Percentiles rank a stretch among this genome's conserved stretches.
Conservation (phyloP, 208 protist genomes). For the Borovskyia barvae region DNA sequence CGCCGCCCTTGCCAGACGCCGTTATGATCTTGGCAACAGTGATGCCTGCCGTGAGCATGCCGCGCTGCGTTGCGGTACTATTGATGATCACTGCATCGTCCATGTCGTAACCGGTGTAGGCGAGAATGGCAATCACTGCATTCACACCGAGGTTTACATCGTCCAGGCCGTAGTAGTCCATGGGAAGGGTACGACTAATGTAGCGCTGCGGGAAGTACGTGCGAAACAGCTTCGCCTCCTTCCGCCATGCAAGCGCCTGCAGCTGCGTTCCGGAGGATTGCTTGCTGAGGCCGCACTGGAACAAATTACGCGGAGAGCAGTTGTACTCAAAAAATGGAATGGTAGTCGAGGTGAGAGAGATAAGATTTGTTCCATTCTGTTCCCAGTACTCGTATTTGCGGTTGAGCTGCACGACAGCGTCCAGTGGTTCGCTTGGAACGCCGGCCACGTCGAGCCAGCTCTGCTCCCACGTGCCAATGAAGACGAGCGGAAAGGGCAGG, state of each 20-base stretch:
- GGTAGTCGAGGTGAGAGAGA: slow-evolving; percentile 96
- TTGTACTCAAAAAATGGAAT: slow-evolving; percentile 99
- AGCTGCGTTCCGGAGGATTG: slow-evolving; percentile 99
- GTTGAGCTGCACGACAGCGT: slow-evolving; percentile 71
- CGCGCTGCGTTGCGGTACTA: slow-evolving; percentile 96
- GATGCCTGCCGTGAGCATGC: slow-evolving; percentile 97
- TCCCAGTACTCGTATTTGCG: slow-evolving; percentile 94
- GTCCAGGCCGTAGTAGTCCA: slow-evolving; percentile 95
- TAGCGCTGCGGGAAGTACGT: slow-evolving; percentile 97
- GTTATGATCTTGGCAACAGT: slow-evolving; percentile 90
- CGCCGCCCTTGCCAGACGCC: slow-evolving; percentile 39
- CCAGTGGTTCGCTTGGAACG: slow-evolving; percentile 80
- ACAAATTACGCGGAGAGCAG: slow-evolving; percentile 99
- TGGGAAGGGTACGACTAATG: slow-evolving; percentile 90
- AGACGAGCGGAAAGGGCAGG: slow-evolving; percentile 72
- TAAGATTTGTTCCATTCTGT: slow-evolving; percentile 93
- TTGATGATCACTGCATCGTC: slow-evolving; percentile 99
- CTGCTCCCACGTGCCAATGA: slow-evolving; percentile 98
- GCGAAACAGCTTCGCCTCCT: slow-evolving; percentile 99
- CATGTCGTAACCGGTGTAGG: slow-evolving; percentile 99
- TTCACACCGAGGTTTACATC: slow-evolving; percentile 98
- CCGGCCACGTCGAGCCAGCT: slow-evolving; percentile 97
- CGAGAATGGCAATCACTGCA: slow-evolving; percentile 98
- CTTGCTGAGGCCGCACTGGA: slow-evolving; percentile 99
- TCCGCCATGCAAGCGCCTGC: slow-evolving; percentile 90